A percentile compares a stretch with the other conserved stretches of the same genome.
phyloP scores from a whole-genome alignment of 352 stramenopile species.

The Phytopythium delawarense region DNA sequence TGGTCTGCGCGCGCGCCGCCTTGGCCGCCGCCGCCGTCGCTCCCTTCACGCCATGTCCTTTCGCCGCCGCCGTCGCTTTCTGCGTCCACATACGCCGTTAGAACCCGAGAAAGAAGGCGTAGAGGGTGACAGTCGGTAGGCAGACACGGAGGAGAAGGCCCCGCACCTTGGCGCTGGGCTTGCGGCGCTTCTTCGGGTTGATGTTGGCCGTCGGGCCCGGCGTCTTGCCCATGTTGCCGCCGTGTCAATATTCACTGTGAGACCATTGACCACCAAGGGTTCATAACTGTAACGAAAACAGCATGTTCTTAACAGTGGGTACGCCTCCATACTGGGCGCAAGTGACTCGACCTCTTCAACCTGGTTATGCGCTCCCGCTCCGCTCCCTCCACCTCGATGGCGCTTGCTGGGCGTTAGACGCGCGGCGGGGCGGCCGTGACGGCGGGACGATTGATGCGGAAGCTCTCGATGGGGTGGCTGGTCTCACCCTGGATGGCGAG shows the following conservation, averaged over 20 bases:
- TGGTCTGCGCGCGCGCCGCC: conserved; percentile 35
- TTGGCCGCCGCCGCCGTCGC: conserved; percentile 20
- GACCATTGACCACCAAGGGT: too few relatives aligned
- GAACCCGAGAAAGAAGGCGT: not conserved
- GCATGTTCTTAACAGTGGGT: too few relatives aligned
- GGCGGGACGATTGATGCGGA: conserved; percentile 18
- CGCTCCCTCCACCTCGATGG: too few relatives aligned
- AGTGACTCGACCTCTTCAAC: too few relatives aligned
- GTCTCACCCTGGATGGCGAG: conserved; percentile 51
- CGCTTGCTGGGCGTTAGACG: not conserved
- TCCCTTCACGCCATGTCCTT: conserved; percentile 13
- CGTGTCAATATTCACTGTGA: too few relatives aligned
- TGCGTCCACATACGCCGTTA: not conserved
- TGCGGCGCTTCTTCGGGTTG: conserved; percentile 10
- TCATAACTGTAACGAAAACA: too few relatives aligned
- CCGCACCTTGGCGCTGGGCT: conserved; percentile 8
- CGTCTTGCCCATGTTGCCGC: not conserved
- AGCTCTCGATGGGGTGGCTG: conserved; percentile 36
- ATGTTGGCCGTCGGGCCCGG: not conserved
- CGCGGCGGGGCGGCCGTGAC: not conserved
- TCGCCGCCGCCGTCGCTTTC: conserved; percentile 20
- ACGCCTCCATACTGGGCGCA: too few relatives aligned
- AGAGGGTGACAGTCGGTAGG: not conserved
- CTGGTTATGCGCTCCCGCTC: too few relatives aligned
- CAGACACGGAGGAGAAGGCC: not conserved